Base-by-base conservation (phyloP, 2,329 filamentous ascomycete species). In the Xylariomycetidae sp. region DNA sequence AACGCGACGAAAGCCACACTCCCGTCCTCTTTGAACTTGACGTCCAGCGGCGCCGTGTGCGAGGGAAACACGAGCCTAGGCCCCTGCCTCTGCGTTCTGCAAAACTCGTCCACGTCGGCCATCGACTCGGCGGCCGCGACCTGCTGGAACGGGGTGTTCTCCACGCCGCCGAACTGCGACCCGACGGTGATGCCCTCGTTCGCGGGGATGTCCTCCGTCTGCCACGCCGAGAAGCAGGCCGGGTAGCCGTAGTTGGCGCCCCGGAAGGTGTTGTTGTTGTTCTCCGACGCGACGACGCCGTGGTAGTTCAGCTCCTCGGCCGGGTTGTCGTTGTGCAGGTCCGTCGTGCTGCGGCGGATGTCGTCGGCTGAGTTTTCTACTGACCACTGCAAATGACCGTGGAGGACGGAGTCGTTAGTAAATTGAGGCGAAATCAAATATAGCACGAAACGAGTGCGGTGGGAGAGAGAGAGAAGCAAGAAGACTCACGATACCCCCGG, bases 261-360 rank as follows among this genome's bases (percentile, higher is more conserved):
- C 36, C 54, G 51, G 13, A 51, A 44, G 56, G 29, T 20, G 26
- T 43, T 44, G 10, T 36, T 25, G 1, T 63, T 67, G n/a, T 67
- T 66, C 27, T 69, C 69, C n/a, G 8, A 8, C 20, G 20, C 20
- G 3, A 85, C 62, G 37, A 69, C 72, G 4, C 83, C 82, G 39
- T 83, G 75, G 54, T 76, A 85, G 57, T 88, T 87, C 54, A 88
- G 59, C 57, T 88, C 80, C 51, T 88, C 84, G 12, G 70, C 83
- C 0, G 83, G 83, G 49, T 88, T 88, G 48, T 84, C 67, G 39
- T 74, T 56, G 45, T 83, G 77, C 27, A 85, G 70, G 40, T 83
- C 77, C n/a, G 66, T 45, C 8, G 71, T 73, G 30, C 69, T 58
- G 19, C 82, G 69, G 11, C 59, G 58, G 12, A 86, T 65, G 23